Base-by-base conservation (phyloP, 108 stramenopile species). In the Nitzschia putrida region DNA sequence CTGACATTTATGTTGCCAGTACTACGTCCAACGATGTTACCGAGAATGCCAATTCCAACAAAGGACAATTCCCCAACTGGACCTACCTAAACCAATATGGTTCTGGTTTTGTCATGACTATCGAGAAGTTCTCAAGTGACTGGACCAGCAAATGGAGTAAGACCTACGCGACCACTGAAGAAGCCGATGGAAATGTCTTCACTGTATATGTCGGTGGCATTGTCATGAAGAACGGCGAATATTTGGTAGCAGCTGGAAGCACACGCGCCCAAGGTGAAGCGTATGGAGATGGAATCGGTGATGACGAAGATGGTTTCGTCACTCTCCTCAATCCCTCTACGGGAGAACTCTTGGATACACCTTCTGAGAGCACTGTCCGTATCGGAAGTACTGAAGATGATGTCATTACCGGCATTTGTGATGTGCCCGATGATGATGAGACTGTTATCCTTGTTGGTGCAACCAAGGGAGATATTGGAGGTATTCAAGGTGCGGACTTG, bases 391-490 rank as follows among this genome's bases (percentile, higher is more conserved):
- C 13, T 8, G 21, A 57, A 1, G 72, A 73, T 20, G 72, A 73
- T 65, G 55, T 73, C 43, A 57, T 73, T 22, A 29, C 23, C 20
- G 56, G 55, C 14, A 65, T 73, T 18, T 73, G 72, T 43, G 63
- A 64, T 23, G 29, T 49, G 9, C 65, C 65, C 2, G 8, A 11
- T 3, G 51, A 66, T 11, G 14, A 20, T 1, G 16, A 29, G 11
- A 52, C 52, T 25, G 42, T 73, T 42, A 64, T 64, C 38, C 23
- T 73, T 21, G 64, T 73, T 0, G 72, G 72, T 24, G 72, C 61
- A 24, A 73, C 72, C 43, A 73, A 65, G 37, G 72, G 72, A 21
- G 71, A 72, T 37, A 59, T 72, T 38, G 61, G 71, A 26, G 25
- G 71, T 26, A 43, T 45, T 23, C 49, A 59, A 72, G 26, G 50